Evolutionary conservation across 73 alveolate genomes (phyloP), one percentile per base, ranked within the genome.

Genomic region (Paramecium sonneborni): DNA sequence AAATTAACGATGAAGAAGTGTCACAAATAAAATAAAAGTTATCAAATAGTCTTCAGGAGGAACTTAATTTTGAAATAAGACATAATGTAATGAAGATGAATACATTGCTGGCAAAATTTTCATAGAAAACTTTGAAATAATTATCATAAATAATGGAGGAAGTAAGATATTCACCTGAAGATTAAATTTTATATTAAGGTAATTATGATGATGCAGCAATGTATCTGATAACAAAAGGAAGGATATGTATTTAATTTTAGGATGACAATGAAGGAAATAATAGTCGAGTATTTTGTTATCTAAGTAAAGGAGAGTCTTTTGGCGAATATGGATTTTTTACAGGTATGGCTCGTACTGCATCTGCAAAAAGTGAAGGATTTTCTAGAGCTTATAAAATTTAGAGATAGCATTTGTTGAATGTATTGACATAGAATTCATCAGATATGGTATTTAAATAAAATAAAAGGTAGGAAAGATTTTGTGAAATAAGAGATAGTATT

Each of bases 1-100:
- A 52, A n/a, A 52, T 52, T n/a, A 52, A 52, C 18, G 68, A 52
- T 52, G 68, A 52, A 18, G 68, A 52, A 21, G 32, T 96, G 1
- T 93, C 92, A 21, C 91, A 92, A 20, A 69, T 96, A 38, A 82
- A 93, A 86, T 86, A 56, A 28, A 79, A 93, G 79, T 93, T 95
- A 14, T 92, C 68, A 18, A 52, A 52, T 52, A 52, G 68, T 52
- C 12, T 52, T 3, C 23, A n/a, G 30, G 68, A 52, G 30, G 95
- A 52, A 52, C n/a, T 52, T 6, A 52, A 52, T 52, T 52, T 52
- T 5, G 68, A 52, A 30, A 52, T 52, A 15, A 52, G 68, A 52
- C 68, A 52, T 21, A 52, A 52, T 18, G 68, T 52, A 52, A 52
- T 52, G 68, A 52, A 3, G 1, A 52, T 7, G 32, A 52, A 52